Evolutionary conservation across 371 early-diverging fungal species (phyloP).

Genomic region (Choanephora cucurbitarum): DNA sequence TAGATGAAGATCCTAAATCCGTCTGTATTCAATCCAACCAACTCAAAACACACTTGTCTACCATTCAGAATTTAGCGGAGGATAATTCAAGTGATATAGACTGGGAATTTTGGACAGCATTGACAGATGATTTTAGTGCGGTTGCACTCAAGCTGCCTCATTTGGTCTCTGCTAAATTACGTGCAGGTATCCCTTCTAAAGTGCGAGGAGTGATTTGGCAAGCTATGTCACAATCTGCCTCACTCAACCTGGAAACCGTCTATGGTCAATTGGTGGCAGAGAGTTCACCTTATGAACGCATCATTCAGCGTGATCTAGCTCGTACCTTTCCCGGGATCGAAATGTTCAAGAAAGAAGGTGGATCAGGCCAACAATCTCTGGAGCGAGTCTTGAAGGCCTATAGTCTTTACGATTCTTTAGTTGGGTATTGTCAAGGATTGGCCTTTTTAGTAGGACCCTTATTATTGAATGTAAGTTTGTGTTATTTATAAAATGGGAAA

Average conservation of each 20-base stretch:
- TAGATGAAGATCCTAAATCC: constrained; percentile 63
- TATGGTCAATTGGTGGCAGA: constrained; percentile 83
- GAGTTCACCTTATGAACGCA: constrained; percentile 81
- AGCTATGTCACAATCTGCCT: constrained; percentile 82
- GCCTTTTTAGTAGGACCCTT: constrained; percentile 93
- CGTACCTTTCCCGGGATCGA: constrained; percentile 90
- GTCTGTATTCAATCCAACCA: constrained; percentile 57
- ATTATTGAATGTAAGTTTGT: constrained; percentile 73
- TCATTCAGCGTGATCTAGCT: constrained; percentile 89
- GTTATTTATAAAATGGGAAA: neutral
- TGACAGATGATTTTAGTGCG: constrained; percentile 81
- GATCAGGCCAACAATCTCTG: constrained; percentile 83
- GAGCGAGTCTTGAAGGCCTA: constrained; percentile 90
- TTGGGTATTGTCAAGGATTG: constrained; percentile 98
- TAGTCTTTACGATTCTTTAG: constrained; percentile 85
- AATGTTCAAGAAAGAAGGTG: constrained; percentile 83
- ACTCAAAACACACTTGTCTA: constrained; percentile 51
- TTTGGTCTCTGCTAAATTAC: constrained; percentile 67
- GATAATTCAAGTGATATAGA: constrained; percentile 46
- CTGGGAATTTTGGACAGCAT: constrained; percentile 94
- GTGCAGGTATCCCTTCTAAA: constrained; percentile 81
- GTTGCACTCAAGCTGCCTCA: constrained; percentile 65
- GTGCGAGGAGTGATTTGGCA: constrained; percentile 95
- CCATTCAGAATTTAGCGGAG: constrained; percentile 50
- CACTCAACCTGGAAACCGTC: constrained; percentile 75